phyloP scores from a whole-genome alignment of 192 early-diverging fungal species.

The Phycomyces nitens region DNA sequence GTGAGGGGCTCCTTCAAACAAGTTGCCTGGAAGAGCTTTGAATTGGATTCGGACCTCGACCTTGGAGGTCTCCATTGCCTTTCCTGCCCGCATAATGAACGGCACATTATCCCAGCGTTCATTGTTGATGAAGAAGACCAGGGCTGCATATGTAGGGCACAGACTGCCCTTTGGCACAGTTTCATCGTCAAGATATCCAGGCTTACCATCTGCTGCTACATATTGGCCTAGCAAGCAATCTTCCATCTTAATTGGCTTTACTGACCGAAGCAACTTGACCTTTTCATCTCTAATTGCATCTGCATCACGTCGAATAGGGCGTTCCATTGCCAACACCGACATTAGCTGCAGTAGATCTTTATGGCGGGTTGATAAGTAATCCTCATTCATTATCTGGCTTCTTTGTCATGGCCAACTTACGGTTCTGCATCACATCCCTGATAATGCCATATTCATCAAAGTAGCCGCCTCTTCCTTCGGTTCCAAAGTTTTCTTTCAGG shows the following conservation, averaged over 20 bases:
- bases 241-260: constrained; percentile 70
- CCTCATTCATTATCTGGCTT: neutral
- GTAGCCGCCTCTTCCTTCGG: constrained; percentile 96
- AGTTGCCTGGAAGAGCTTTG: constrained; percentile 80
- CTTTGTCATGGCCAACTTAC: constrained; percentile 33
- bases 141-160: constrained; percentile 89
- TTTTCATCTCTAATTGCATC: constrained; percentile 97
- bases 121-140: constrained; percentile 86
- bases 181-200: constrained; percentile 92
- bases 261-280: constrained; percentile 75
- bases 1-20: constrained; percentile 74
- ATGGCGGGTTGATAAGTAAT: neutral
- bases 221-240: constrained; percentile 94
- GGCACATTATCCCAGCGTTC: constrained; percentile 94
- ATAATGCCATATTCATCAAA: constrained; percentile 99
- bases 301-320: constrained; percentile 78
- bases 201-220: constrained; percentile 73
- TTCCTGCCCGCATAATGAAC: constrained; percentile 85
- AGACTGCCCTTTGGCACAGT: constrained; percentile 74
- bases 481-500: constrained; percentile 97
- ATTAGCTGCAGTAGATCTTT: constrained; percentile 90
- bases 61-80: constrained; percentile 91
- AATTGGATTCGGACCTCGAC: constrained; percentile 96
- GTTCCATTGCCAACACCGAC: constrained; percentile 92
- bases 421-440: constrained; percentile 94